phyloP scores from a whole-genome alignment of 345 rosid genomes.

The Bruguiera sexangula region DNA sequence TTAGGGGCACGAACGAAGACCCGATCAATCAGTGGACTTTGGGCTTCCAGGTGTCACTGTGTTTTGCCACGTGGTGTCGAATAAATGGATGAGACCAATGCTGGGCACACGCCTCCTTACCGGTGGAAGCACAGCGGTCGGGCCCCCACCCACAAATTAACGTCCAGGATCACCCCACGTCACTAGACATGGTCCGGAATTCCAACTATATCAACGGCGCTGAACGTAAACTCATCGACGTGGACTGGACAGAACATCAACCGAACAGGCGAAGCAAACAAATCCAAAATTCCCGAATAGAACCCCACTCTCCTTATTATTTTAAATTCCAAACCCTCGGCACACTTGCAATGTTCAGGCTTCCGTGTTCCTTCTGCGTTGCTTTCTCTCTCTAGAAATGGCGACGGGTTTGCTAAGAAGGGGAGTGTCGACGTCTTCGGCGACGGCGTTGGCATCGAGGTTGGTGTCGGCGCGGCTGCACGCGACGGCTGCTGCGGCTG shows the following conservation, averaged over 20 bases:
- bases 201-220: slow-evolving; percentile 8
- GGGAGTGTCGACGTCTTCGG: slow-evolving; percentile 17
- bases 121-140: not conserved
- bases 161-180: slow-evolving; percentile 3
- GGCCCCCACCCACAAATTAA: not conserved
- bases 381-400: slow-evolving; percentile 7
- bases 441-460: slow-evolving; percentile 21
- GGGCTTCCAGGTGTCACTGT: no score
- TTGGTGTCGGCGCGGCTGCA: slow-evolving; percentile 38
- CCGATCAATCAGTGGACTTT: no score
- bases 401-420: slow-evolving; percentile 16
- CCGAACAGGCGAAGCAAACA: not conserved
- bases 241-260: not conserved
- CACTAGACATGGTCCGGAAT: not conserved
- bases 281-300: slow-evolving; percentile 13
- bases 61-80: no score
- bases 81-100: not conserved
- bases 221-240: not conserved
- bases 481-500: slow-evolving; percentile 47
- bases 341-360: no score
- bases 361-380: no score
- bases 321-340: not conserved
- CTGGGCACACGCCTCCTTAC: not conserved
- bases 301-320: not conserved
- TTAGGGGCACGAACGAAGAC: no score